Evolutionary conservation across 106 monocot genomes (phyloP).

Genomic region (Hemerocallis citrina): DNA sequence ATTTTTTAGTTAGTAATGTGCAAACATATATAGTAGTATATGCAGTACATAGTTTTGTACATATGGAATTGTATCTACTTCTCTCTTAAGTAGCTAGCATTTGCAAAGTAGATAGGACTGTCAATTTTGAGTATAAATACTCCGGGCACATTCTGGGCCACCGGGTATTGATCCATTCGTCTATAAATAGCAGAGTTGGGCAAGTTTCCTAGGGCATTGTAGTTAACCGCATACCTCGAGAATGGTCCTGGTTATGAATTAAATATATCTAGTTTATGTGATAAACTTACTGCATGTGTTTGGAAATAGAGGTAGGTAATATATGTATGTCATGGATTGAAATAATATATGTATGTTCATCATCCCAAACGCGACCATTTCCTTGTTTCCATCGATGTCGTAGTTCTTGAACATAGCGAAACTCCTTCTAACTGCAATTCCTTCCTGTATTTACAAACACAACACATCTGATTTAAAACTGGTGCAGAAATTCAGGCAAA

Average conservation of each 20-base stretch:
- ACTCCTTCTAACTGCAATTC: constrained; percentile 48
- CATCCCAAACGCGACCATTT: constrained; percentile 66
- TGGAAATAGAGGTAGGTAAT: too few relatives aligned
- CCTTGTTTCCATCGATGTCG: constrained; percentile 61
- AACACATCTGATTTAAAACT: too few relatives aligned
- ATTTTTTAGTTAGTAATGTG: too few relatives aligned
- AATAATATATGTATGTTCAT: too few relatives aligned
- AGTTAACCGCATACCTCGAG: constrained; percentile 86
- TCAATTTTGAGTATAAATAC: constrained; percentile 72
- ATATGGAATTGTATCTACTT: too few relatives aligned
- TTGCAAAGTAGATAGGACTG: constrained; percentile 81
- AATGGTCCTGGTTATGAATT: constrained; percentile 91
- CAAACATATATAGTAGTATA: too few relatives aligned
- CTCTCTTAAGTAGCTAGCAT: constrained; percentile 79
- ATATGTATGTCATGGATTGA: too few relatives aligned
- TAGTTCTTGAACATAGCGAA: constrained; percentile 67
- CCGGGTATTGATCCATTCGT: constrained; percentile 67
- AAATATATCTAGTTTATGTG: too few relatives aligned
- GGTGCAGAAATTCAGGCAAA: too few relatives aligned
- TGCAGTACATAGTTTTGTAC: too few relatives aligned
- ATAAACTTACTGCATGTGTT: too few relatives aligned
- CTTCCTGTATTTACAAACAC: constrained; percentile 29
- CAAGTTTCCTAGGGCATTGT: constrained; percentile 83
- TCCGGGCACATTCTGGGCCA: constrained; percentile 53
- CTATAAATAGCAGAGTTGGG: constrained; percentile 74